Evolutionary conservation across 805 yeast genomes (phyloP), one percentile per base, ranked within the genome.

Genomic region (Spathaspora sp.): DNA sequence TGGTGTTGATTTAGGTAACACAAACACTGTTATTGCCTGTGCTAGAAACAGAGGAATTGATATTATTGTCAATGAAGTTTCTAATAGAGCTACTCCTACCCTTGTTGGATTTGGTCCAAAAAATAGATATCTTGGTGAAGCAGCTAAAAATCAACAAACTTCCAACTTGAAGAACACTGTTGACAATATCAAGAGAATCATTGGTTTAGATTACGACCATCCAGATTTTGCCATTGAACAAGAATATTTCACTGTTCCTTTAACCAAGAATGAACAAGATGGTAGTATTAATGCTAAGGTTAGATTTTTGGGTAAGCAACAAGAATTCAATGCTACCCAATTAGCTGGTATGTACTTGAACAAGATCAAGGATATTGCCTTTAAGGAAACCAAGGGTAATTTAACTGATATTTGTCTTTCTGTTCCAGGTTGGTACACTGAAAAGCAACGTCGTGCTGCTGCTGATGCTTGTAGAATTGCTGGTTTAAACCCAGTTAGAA

Each of bases 21-120:
- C 83, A 80, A 88, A 82, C 80, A 85, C 97, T 58, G 97, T 93
- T 61, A 82, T 93, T 69, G 98, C 96, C 43, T 75, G 96, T 69
- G 99, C 99, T 57, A 87, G 93, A 72, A 94, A 93, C 84, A 86
- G 98, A 79, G 98, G 98, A 68, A 94, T 94, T 68, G 99, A 94
- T 73, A 86, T 94, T 65, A 89, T 94, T 65, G 98, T 94, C 76
- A 94, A 94, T 71, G 99, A 94, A 76, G 98, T 94, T 47, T 92
- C 98, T 52, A 94, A 94, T 86, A 87, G 99, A 75, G 73, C 96
- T 60, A 94, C 99, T 32, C 99, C 99, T 59, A 68, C 83, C 6
- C 71, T 89, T 59, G 94, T 94, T 61, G 98, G 97, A 32, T 94
- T 94, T 63, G 97, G 97, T 61, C 69, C 67, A 59, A 89, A 88